A percentile compares a stretch with the other conserved stretches of the same genome.
Conservation (phyloP, 2,329 filamentous ascomycete genomes). For the Penicillium sp. region DNA sequence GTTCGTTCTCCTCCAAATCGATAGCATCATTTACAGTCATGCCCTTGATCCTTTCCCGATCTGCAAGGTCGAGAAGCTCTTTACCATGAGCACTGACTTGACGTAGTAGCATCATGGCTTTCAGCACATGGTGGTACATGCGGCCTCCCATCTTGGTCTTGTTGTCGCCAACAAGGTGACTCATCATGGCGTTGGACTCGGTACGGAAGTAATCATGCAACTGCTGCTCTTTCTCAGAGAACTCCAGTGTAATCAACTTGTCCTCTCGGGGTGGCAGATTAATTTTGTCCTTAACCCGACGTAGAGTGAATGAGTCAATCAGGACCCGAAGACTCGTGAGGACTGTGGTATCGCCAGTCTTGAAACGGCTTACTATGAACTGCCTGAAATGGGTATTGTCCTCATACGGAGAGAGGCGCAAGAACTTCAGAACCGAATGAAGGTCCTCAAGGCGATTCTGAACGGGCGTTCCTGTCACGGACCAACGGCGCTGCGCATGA, state of each 20-base stretch:
- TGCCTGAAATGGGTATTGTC: constrained; percentile 73
- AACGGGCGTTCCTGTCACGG: constrained; percentile 93
- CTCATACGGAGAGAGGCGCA: constrained; percentile 82
- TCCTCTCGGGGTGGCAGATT: constrained; percentile 75
- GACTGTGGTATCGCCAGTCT: constrained; percentile 79
- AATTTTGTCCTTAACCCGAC: constrained; percentile 89
- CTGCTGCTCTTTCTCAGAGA: constrained; percentile 70
- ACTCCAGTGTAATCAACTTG: constrained; percentile 70
- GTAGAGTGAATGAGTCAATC: constrained; percentile 90
- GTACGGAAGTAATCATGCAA: constrained; percentile 84
- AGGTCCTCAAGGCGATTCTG: constrained; percentile 93
- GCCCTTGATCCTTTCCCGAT: constrained; percentile 77
- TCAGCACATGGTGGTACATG: constrained; percentile 90
- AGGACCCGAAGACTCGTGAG: constrained; percentile 79
- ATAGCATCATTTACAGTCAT: constrained; percentile 84
- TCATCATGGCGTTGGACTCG: constrained; percentile 77
- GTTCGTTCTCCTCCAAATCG: constrained; percentile 77
- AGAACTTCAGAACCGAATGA: constrained; percentile 80
- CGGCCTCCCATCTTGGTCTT: constrained; percentile 74
- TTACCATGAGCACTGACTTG: constrained; percentile 93
- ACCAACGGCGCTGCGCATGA: constrained; percentile 82
- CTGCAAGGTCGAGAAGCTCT: constrained; percentile 81
- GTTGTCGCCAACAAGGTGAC: constrained; percentile 67
- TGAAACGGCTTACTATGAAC: constrained; percentile 83
- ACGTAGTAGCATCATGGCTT: constrained; percentile 84